Percentiles rank a stretch among this genome's conserved stretches.
These are phyloP conservation scores for Extremus antarcticus DNA, from an alignment of 495 filamentous ascomycete species.

Conservation along the genomic window DNA sequence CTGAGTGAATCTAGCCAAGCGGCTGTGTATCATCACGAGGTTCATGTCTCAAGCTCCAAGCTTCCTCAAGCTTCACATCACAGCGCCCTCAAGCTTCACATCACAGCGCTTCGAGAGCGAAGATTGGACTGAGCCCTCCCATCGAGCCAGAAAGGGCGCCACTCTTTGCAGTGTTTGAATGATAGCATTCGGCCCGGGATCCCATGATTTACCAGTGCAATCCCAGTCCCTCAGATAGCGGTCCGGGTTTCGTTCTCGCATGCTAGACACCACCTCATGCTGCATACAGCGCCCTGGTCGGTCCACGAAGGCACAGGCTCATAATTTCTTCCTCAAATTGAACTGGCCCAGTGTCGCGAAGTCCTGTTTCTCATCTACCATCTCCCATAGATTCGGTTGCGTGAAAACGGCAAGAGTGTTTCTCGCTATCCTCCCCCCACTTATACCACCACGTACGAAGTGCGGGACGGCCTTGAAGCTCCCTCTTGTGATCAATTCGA, in stretches of 20 bases:
- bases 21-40: background rate
- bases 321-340: conserved; percentile 43
- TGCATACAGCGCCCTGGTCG: background rate
- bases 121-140: background rate
- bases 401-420: conserved; percentile 97
- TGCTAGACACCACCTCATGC: background rate
- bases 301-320: no score
- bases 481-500: conserved; percentile 79
- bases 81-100: no score
- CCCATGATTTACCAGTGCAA: no score
- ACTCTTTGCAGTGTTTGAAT: no score
- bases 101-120: background rate
- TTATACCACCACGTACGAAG: conserved; percentile 65
- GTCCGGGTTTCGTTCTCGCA: background rate
- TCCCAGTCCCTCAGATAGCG: no score
- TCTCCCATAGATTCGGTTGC: conserved; percentile 83
- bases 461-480: conserved; percentile 91
- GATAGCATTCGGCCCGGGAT: no score
- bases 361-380: conserved; percentile 61
- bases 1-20: background rate
- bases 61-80: background rate
- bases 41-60: background rate
- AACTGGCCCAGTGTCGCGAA: conserved; percentile 85
- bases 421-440: conserved; percentile 50
- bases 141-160: no score